Base-by-base conservation (phyloP, 805 yeast species). In the Barnettozyma sp. region DNA sequence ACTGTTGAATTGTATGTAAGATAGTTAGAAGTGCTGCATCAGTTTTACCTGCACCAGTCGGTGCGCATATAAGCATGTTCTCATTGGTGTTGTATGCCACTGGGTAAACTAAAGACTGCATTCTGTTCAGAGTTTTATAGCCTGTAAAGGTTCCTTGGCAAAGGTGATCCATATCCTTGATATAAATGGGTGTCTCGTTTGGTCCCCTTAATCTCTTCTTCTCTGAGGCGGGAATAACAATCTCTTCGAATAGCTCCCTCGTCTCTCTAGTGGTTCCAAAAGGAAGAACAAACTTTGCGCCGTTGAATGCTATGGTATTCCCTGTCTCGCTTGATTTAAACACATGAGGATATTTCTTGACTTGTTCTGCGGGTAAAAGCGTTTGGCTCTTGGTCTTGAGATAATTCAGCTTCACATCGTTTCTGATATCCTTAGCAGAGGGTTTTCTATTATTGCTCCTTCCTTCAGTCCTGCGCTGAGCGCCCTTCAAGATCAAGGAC, bases 1-100 rank as follows among this genome's bases (percentile, higher is more conserved):
- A 80, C 52, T 84, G 94, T 23, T 77, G 73, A 11, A 90, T 78
- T 0, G 92, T 74, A 50, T 82, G 90, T 35, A 88, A 62, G 43
- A 88, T 77, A 0, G 96, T 67, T 25, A 88, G 62, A 40, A 88
- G 59, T 0, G 97, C 97, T 19, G 88, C 90, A 58, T 88, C 96
- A 0, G 97, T 88, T 55, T 88, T 88, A 72, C 97, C 97, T 6
- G 97, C 95, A 69, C 97, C 97, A 0, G 97, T 88, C 2, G 97
- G 97, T 0, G 97, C 96, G 74, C 97, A 88, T 5, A 88, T 86
- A 34, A 88, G 64, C 95, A 92, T 84, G 52, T 90, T 90, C 50
- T 90, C 97, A 56, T 84, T 87, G 5, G 97, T 82, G 37, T 82
- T 77, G 56, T 90, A 92, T 0, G 95, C 97, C 11, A 88, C 85